Conservation (phyloP, 441 rosid genomes). For the Theobroma grandiflorum region DNA sequence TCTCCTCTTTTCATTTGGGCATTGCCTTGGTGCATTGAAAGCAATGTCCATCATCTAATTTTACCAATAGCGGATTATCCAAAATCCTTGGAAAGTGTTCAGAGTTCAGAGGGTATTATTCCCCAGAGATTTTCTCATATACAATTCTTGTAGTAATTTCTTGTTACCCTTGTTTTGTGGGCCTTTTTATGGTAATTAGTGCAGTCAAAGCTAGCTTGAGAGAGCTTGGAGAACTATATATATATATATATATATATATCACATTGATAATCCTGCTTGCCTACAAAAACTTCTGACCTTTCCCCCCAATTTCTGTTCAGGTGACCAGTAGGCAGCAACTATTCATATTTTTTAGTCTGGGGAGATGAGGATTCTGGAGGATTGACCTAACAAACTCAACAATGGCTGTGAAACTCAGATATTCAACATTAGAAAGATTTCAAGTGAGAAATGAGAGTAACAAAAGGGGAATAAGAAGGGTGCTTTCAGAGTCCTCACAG, state of each 20-base stretch:
- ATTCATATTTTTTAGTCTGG: not conserved
- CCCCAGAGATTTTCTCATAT: not conserved
- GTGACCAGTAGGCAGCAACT: not conserved
- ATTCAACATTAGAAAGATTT: not conserved
- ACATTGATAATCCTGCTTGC: no score
- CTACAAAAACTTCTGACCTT: not conserved
- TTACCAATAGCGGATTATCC: not conserved
- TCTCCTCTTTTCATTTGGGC: not conserved
- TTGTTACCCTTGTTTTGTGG: not conserved
- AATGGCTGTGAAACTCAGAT: not conserved
- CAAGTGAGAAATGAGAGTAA: not conserved
- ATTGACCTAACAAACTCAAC: not conserved
- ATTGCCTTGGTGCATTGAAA: not conserved
- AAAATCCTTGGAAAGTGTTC: not conserved
- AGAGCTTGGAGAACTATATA: not conserved
- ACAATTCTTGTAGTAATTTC: not conserved
- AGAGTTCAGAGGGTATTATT: not conserved
- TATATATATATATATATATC: not conserved
- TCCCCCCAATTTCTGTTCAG: not conserved
- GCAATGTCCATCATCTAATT: not conserved
- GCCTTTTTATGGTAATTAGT: not conserved
- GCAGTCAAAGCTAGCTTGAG: not conserved
- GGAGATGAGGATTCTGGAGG: not conserved
- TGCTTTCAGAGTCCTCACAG: not conserved
- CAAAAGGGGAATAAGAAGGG: not conserved